Evolutionary conservation across 306 rosid species (phyloP), one percentile per base, ranked within the genome.

Genomic region (Spatholobus suberectus): DNA sequence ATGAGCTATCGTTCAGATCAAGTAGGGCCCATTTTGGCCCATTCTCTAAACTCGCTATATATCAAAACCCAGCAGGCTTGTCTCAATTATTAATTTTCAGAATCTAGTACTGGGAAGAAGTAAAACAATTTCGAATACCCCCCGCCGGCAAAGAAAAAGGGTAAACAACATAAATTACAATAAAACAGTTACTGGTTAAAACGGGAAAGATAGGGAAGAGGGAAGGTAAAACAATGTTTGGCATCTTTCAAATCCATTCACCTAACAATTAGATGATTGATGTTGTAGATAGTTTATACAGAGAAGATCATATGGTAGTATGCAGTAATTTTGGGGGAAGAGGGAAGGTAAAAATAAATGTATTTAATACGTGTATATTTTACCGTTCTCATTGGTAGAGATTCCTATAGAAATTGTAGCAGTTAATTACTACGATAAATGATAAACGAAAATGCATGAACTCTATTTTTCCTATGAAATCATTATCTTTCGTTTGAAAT

Each of bases 21-120:
- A 14, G 72, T 68, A 57, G 82, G 76, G 76, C 70, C 83, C 77
- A 58, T 5, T 20, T 59, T 72, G 66, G 79, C 73, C 74, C 84
- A 78, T 78, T 83, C 35, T 11, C 18, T 10, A 24, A 27, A 51
- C 29, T 27, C 44, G 0, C 3, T 55, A 5, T 34, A 29, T 13
- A 41, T 83, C 55, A 35, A 6, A 37, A 52, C 24, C 75, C 51
- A 66, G 4, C 49, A 35, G 13, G 6, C 74, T 69, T 58, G 14
- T 34, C 63, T 13, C 17, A 54, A 24, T 49, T 70, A 52, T 77
- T 34, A 58, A 40, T 24, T 58, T 58, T 35, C 27, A 20, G 38
- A 55, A 57, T 57, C 55, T 37, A 57, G 17, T 58, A 26, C 10
- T 6, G 14, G 9, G 17, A 55, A 51, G 1, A 73, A 44, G 6